Conservation (phyloP, 441 rosid genomes). For the Euphorbia schlechtendalii region DNA sequence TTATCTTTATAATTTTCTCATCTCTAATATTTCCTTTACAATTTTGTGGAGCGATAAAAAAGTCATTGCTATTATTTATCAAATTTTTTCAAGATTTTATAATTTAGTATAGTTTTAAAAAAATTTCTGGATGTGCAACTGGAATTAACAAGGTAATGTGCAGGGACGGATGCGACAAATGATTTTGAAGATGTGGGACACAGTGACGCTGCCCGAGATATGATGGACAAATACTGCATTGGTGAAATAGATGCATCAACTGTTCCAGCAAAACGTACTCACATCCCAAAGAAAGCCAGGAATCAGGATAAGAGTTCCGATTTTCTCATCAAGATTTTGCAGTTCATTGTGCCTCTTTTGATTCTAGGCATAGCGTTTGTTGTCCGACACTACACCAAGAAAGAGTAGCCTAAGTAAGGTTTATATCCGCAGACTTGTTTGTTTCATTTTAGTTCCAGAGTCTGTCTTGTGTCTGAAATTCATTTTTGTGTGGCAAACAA, state of each 20-base stretch:
- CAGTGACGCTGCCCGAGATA: slow-evolving; percentile 81
- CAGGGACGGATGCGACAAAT: slow-evolving; percentile 84
- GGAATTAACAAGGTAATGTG: not conserved
- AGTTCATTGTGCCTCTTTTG: slow-evolving; percentile 74
- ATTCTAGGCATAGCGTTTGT: slow-evolving; percentile 68
- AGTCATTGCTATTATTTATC: too few relatives aligned
- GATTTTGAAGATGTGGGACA: slow-evolving; percentile 96
- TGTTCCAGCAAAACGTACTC: slow-evolving; percentile 45
- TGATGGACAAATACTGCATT: slow-evolving; percentile 63
- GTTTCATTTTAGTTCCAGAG: not conserved
- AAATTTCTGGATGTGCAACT: too few relatives aligned
- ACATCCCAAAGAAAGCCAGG: slow-evolving; percentile 37
- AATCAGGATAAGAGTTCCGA: slow-evolving; percentile 55
- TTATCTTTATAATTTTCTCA: too few relatives aligned
- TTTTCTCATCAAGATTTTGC: slow-evolving; percentile 63
- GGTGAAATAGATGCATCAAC: slow-evolving; percentile 64
- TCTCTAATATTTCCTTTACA: too few relatives aligned
- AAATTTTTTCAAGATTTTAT: too few relatives aligned
- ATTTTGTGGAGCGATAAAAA: too few relatives aligned
- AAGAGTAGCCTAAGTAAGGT: slow-evolving; percentile 33
- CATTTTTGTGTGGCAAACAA: not conserved
- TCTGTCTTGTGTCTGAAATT: not conserved
- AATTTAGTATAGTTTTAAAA: too few relatives aligned
- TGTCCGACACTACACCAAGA: slow-evolving; percentile 69
- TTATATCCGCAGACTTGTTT: not conserved